Base-by-base conservation (phyloP, 2,329 filamentous ascomycete genomes). In the Diaporthe ilicicola region DNA sequence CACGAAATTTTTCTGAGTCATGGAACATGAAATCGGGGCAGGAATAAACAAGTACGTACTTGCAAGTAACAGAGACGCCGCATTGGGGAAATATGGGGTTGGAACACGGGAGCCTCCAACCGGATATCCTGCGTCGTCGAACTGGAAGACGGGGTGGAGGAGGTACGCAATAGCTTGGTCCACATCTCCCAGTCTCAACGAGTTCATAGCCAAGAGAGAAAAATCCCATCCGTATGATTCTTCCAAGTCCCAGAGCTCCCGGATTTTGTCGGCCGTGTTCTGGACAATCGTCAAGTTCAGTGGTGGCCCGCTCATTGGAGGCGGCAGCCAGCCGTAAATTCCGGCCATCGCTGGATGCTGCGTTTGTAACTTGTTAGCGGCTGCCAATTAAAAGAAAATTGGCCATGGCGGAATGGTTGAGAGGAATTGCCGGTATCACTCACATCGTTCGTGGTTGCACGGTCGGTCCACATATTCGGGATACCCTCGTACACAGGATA, bases 51-150 rank as follows among this genome's bases (percentile, higher is more conserved):
- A 19, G n/a, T 64, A 50, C 2, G 85, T 87, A 70, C 87, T 79
- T 0, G 86, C 86, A 39, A 88, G 76, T 74, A 90, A 73, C 70
- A 90, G 78, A 1, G 82, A 82, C 2, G 84, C 82, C 44, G 83
- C 82, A 24, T 83, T 84, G 0, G 88, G 88, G 70, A 90, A 88
- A 76, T 90, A 90, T 12, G 88, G 88, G 34, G 88, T 89, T 1
- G 87, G 82, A 10, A 89, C 88, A 51, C 84, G 81, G 5, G 81
- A 79, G 0, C 86, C 86, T 7, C 87, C 87, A 5, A 86, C 78
- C 0, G 86, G 84, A 76, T 88, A 88, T 1, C 88, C 87, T 1
- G 87, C 84, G 74, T 88, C 87, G 78, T 90, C 87, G 76, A 90
- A 89, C 51, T 79, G 76, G 67, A 87, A 89, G 29, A 84, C 80